Evolutionary conservation across 441 rosid species (phyloP).

Genomic region (Gossypium aridum): DNA sequence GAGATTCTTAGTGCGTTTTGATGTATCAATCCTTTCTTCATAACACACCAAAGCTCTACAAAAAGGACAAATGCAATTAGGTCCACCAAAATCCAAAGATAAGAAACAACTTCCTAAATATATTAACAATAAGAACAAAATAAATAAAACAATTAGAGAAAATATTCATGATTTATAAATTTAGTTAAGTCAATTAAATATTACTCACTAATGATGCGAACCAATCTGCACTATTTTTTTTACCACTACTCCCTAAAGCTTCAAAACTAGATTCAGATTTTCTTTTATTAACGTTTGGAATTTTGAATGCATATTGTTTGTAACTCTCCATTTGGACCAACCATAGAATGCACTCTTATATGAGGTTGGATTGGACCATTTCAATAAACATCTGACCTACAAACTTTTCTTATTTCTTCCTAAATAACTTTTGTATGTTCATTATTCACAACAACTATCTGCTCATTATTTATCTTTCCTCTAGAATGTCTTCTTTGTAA

Average conservation of each 20-base stretch:
- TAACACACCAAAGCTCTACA: neutral
- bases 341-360: neutral
- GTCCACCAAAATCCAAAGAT: neutral
- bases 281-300: neutral
- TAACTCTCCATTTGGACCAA: neutral
- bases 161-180: too few species aligned
- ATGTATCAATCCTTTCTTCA: neutral
- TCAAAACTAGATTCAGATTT: neutral
- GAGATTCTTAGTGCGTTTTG: neutral
- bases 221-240: neutral
- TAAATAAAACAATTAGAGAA: too few species aligned
- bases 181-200: too few species aligned
- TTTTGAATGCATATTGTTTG: neutral
- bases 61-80: neutral
- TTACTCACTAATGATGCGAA: neutral
- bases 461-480: neutral
- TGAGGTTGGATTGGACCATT: neutral
- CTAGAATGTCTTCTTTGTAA: neutral
- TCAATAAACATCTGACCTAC: neutral
- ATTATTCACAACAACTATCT: neutral
- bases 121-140: neutral
- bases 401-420: neutral
- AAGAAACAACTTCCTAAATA: neutral
- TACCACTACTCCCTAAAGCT: neutral
- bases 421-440: neutral